Evolutionary conservation across 257 asterid species (phyloP), one percentile per base, ranked within the genome.

Genomic region (Petrea volubilis): DNA sequence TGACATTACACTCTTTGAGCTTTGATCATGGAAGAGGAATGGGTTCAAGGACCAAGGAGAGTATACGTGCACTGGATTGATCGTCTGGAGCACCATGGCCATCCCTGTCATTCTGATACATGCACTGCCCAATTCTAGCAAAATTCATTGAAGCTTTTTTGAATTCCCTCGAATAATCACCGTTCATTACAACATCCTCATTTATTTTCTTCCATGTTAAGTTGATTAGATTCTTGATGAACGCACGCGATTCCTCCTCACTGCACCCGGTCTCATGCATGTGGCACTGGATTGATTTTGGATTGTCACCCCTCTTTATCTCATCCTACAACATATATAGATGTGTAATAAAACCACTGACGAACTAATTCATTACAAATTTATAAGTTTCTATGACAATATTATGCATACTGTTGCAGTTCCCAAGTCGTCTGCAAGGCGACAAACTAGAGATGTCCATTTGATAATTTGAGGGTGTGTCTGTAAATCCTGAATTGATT

Each of bases 61-160:
- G n/a, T 33, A 73, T 69, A 14, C 67, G 49, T 3, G 50, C 52
- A 64, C 62, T 73, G 0, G 70, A 55, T 23, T 73, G 73, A n/a
- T 41, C 17, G 31, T 55, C 64, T 53, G 61, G 62, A 49, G 27
- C 20, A 12, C 77, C 83, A 58, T 57, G 68, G 2, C 83, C 74
- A 31, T 79, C 80, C 24, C n/a, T n/a, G n/a, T 74, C 86, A 56
- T 78, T 51, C 62, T 78, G 79, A n/a, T 74, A 78, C 78, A 74
- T 65, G 52, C 55, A 74, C 18, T 71, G 81, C 7, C 53, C 58
- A 17, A 50, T 67, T 14, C 82, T 56, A 1, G 73, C 78, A 43
- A 60, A 29, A 25, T 81, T 77, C 41, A 68, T 33, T n/a, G 75
- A 57, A 25, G 61, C 38, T 29, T 43, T 40, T 14, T 46, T 20